Conservation (phyloP, 371 early-diverging fungal species). For the Apophysomyces ossiformis region DNA sequence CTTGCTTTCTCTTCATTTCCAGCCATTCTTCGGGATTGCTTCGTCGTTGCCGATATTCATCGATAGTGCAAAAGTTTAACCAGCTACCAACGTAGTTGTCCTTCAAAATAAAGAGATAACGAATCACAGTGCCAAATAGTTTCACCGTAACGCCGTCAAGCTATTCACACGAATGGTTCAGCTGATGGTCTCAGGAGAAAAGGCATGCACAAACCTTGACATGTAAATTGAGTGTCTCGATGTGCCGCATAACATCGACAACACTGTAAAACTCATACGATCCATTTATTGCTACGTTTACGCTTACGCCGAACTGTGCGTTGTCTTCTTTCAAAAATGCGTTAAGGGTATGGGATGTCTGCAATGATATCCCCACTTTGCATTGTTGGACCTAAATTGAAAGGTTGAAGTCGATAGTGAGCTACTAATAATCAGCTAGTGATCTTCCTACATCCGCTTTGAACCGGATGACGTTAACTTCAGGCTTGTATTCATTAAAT, state of each 20-base stretch:
- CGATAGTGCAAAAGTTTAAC: conserved; percentile 71
- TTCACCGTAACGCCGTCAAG: conserved; percentile 64
- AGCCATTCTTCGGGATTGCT: conserved; percentile 51
- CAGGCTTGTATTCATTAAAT: conserved; percentile 64
- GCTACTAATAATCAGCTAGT: not conserved
- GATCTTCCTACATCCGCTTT: conserved; percentile 50
- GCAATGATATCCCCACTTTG: conserved; percentile 60
- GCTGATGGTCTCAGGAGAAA: not conserved
- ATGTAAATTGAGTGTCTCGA: conserved; percentile 68
- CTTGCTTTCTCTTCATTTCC: conserved; percentile 55
- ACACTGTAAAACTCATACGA: conserved; percentile 67
- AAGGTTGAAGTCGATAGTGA: too few relatives aligned
- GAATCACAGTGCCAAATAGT: conserved; percentile 73
- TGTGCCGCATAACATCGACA: conserved; percentile 55
- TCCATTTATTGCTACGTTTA: conserved; percentile 58
- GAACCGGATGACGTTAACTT: conserved; percentile 60
- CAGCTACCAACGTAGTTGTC: conserved; percentile 82
- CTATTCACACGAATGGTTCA: conserved; percentile 22
- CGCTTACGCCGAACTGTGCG: conserved; percentile 58
- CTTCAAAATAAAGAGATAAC: conserved; percentile 72
- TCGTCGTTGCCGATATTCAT: conserved; percentile 71
- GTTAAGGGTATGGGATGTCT: conserved; percentile 74
- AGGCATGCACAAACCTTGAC: conserved; percentile 51
- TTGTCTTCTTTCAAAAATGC: conserved; percentile 66
- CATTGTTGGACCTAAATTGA: conserved; percentile 53